Evolutionary conservation across 208 protist species (phyloP).

Genomic region (Herpetomonas muscarum): DNA sequence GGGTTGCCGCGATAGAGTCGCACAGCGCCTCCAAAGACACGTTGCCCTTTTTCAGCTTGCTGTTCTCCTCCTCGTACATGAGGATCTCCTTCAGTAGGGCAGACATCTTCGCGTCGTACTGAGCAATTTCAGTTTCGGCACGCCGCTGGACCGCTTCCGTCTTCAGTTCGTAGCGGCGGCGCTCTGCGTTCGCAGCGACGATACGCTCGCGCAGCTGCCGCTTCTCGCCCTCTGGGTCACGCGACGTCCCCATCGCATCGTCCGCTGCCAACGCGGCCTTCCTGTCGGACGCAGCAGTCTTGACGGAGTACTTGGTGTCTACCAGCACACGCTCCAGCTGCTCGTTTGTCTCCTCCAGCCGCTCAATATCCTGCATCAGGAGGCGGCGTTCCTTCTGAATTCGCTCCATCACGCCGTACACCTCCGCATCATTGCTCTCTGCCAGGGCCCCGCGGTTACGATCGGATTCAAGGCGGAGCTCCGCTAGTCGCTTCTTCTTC

Average conservation of each 20-base stretch:
- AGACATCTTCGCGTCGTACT: conserved; percentile 56
- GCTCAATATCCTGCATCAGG: conserved; percentile 59
- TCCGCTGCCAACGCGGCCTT: conserved; percentile 39
- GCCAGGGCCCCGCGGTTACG: conserved; percentile 37
- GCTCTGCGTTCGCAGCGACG: conserved; percentile 46
- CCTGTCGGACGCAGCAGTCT: conserved; percentile 35
- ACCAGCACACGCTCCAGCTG: conserved; percentile 38
- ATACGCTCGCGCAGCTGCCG: conserved; percentile 59
- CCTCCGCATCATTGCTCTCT: conserved; percentile 45
- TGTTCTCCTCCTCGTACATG: conserved; percentile 71
- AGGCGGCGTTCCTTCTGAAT: conserved; percentile 63
- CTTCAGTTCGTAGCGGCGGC: conserved; percentile 36
- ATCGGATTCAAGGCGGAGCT: conserved; percentile 52
- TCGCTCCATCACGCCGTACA: conserved; percentile 39
- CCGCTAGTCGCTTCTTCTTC: conserved; percentile 62
- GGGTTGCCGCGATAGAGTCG: conserved; percentile 50
- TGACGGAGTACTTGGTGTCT: conserved; percentile 50
- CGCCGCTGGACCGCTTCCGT: conserved; percentile 43
- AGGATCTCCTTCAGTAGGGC: conserved; percentile 56
- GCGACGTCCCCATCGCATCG: conserved; percentile 30
- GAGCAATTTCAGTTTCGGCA: conserved; percentile 41
- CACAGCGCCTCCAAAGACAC: conserved; percentile 46
- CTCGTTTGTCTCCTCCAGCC: conserved; percentile 51
- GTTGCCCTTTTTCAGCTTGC: conserved; percentile 48
- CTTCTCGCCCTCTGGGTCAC: conserved; percentile 50